Evolutionary conservation across 208 protist genomes (phyloP), one percentile per base, ranked within the genome.

Genomic region (Naegleria fowleri): DNA sequence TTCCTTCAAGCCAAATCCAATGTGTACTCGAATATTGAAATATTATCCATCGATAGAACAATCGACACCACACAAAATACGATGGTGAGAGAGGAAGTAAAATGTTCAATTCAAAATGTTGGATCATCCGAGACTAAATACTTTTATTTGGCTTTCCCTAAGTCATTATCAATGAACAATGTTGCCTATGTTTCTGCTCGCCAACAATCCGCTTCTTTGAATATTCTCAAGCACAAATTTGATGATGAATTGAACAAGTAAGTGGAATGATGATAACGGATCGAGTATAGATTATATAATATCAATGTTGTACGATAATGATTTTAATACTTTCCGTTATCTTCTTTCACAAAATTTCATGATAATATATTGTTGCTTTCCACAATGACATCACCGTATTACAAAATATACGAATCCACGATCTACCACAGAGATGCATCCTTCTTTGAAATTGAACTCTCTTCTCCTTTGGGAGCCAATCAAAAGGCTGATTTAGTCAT

Each of bases 361-460:
- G 7, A 6, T 29, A 85, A 11, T 22, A 85, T 13, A 0, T 43
- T 85, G 0, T 0, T 0, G 13, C 43, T 85, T 85, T 43, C 11
- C 5, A 36, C 22, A 85, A 85, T 83, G 22, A 38, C 33, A 51
- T 29, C 84, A 88, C 41, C 55, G 43, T 48, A 48, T 48, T 48
- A n/a, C 43, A 48, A 3, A 58, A 48, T 55, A 25, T 48, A n/a
- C n/a, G n/a, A n/a, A n/a, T n/a, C n/a, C 33, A 9, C 16, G 41
- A 51, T 58, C 13, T 58, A 48, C 19, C 0, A 89, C 39, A 67
- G 41, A 29, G 86, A 89, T 6, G 9, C 41, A 40, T 40, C 39
- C 29, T 89, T 67, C n/a, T 89, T 67, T 89, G 25, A 89, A 89
- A 41, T 89, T 67, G 25, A 52, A 29, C 29, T 89, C 11, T 0